A percentile compares a stretch with the other conserved stretches of the same genome.
phyloP scores from a whole-genome alignment of 257 asterid genomes.

The Solanum peruvianum region DNA sequence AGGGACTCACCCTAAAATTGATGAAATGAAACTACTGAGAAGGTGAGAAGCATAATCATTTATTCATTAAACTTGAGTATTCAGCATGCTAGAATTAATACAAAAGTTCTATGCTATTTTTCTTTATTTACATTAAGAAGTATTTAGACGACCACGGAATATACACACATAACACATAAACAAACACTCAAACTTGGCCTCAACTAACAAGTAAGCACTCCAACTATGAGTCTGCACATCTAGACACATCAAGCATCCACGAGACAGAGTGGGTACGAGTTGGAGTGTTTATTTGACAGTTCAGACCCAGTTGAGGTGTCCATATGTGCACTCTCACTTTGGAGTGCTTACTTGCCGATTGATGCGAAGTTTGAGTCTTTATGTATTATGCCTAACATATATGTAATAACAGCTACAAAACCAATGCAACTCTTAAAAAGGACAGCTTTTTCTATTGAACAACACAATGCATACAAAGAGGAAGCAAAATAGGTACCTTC shows the following conservation, averaged over 20 bases:
- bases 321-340: background rate
- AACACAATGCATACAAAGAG: background rate
- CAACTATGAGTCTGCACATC: background rate
- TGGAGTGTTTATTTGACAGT: background rate
- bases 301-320: background rate
- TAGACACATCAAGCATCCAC: background rate
- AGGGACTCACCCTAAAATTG: background rate
- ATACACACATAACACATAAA: background rate
- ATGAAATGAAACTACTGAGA: background rate
- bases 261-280: background rate
- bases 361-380: background rate
- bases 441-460: background rate
- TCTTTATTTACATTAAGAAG: background rate
- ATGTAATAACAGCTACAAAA: background rate
- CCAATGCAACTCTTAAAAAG: background rate
- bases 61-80: background rate
- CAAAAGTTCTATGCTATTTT: background rate
- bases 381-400: background rate
- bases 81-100: background rate
- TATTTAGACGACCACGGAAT: background rate
- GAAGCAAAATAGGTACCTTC: slow-evolving; percentile 49
- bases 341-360: background rate
- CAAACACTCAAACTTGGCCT: background rate
- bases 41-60: background rate
- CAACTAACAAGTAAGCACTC: background rate